phyloP scores from a whole-genome alignment of 768 basidiomycete species.

The Boletus sp. region DNA sequence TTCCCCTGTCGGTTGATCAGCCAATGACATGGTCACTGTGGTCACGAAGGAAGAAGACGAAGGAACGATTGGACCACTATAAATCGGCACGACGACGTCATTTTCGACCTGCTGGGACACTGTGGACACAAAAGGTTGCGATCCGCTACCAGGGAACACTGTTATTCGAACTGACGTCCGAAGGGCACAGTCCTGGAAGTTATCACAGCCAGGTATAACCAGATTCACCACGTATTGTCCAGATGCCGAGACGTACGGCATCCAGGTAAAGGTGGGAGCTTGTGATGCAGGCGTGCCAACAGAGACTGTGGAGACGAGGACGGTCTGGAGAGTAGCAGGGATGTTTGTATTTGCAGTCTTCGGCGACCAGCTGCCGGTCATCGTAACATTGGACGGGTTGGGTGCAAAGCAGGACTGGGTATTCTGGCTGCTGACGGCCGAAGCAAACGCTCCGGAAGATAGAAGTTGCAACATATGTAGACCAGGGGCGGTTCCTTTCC shows the following conservation, averaged over 20 bases:
- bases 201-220: constrained; percentile 80
- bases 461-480: constrained; percentile 90
- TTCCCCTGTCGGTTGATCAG: constrained; percentile 56
- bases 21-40: constrained; percentile 73
- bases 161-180: constrained; percentile 83
- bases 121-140: constrained; percentile 61
- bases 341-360: constrained; percentile 67
- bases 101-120: constrained; percentile 68
- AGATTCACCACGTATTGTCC: constrained; percentile 85
- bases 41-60: constrained; percentile 66
- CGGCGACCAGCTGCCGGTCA: constrained; percentile 67
- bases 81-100: constrained; percentile 64
- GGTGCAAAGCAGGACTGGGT: constrained; percentile 74
- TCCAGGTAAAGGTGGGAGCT: constrained; percentile 84
- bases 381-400: constrained; percentile 61
- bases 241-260: constrained; percentile 86
- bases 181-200: constrained; percentile 72
- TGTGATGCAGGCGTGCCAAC: constrained; percentile 58
- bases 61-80: constrained; percentile 81
- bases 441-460: constrained; percentile 88
- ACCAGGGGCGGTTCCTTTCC: constrained; percentile 73
- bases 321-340: constrained; percentile 72
- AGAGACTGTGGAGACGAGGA: constrained; percentile 63
- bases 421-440: constrained; percentile 61
- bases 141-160: constrained; percentile 72